Evolutionary conservation across 1,139 yeast species (phyloP).

Genomic region (Candida dubliniensis): DNA sequence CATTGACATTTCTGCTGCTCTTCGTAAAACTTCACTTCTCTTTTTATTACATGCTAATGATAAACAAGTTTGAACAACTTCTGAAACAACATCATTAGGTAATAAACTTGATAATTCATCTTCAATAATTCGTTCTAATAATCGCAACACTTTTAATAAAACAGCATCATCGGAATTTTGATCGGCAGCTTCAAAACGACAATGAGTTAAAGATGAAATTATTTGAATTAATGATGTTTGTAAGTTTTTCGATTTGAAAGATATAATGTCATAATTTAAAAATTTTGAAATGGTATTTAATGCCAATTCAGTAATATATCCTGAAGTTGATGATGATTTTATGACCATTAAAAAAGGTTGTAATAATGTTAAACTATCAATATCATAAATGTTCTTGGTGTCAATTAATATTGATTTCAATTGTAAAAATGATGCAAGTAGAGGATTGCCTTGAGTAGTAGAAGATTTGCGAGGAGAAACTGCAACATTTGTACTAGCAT

Average conservation of each 20-base stretch:
- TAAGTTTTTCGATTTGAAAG: slow-evolving; percentile 43
- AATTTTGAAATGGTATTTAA: slow-evolving; percentile 74
- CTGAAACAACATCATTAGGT: slow-evolving; percentile 82
- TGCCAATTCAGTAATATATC: slow-evolving; percentile 81
- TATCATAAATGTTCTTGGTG: slow-evolving; percentile 48
- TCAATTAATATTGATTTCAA: slow-evolving; percentile 69
- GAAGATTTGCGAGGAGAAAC: slow-evolving; percentile 6
- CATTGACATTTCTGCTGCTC: slow-evolving; percentile 88
- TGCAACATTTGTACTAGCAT: slow-evolving; percentile 13
- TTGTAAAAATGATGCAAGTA: slow-evolving; percentile 79
- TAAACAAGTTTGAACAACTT: slow-evolving; percentile 87
- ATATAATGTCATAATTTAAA: slow-evolving; percentile 59
- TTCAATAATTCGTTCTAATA: slow-evolving; percentile 67
- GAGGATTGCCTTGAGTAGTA: slow-evolving; percentile 48
- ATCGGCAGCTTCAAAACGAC: slow-evolving; percentile 94
- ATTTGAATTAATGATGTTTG: slow-evolving; percentile 57
- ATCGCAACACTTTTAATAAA: slow-evolving; percentile 72
- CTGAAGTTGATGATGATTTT: slow-evolving; percentile 82
- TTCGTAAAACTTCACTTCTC: slow-evolving; percentile 84
- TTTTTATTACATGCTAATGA: slow-evolving; percentile 91
- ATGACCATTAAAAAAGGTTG: slow-evolving; percentile 89
- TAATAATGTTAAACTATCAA: slow-evolving; percentile 72
- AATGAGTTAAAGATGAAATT: slow-evolving; percentile 81
- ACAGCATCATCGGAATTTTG: slow-evolving; percentile 93
- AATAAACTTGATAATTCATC: slow-evolving; percentile 65